Evolutionary conservation across 352 stramenopile species (phyloP).

Genomic region (Pythium angustatum): DNA sequence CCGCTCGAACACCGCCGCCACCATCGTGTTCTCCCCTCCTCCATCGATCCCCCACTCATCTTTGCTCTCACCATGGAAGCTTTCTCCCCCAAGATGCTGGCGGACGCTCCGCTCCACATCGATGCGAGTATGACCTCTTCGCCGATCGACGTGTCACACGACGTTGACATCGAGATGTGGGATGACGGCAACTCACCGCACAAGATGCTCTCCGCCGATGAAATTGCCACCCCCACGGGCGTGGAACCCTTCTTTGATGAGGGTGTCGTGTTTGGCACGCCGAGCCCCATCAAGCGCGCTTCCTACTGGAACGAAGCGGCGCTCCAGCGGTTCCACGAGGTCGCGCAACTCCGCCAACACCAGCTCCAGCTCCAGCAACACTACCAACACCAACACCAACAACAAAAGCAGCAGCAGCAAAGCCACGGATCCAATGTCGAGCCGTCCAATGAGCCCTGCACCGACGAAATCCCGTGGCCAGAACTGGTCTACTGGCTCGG

Average conservation of each 20-base stretch:
- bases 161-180: slow-evolving; percentile 7
- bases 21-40: background rate
- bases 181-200: slow-evolving; percentile 2
- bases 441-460: slow-evolving; percentile 25
- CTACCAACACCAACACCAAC: background rate
- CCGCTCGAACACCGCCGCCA: background rate
- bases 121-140: slow-evolving; percentile 10
- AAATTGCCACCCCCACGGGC: slow-evolving; percentile 15
- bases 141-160: background rate
- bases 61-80: slow-evolving; percentile 8
- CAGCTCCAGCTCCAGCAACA: background rate
- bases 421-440: slow-evolving; percentile 9
- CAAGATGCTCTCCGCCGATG: slow-evolving; percentile 11
- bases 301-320: slow-evolving; percentile 15
- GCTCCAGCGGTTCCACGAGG: slow-evolving; percentile 17
- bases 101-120: slow-evolving; percentile 13
- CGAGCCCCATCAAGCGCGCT: slow-evolving; percentile 15
- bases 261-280: slow-evolving; percentile 3
- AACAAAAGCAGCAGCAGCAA: background rate
- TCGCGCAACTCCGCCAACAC: background rate
- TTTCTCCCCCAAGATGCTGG: background rate
- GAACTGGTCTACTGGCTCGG: slow-evolving; percentile 33
- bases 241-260: slow-evolving; percentile 15
- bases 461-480: slow-evolving; percentile 27
- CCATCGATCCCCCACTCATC: background rate